A percentile compares a stretch with the other conserved stretches of the same genome.
Conservation (phyloP, 1,284 basidiomycete species). For the Ganoderma lingzhi region DNA sequence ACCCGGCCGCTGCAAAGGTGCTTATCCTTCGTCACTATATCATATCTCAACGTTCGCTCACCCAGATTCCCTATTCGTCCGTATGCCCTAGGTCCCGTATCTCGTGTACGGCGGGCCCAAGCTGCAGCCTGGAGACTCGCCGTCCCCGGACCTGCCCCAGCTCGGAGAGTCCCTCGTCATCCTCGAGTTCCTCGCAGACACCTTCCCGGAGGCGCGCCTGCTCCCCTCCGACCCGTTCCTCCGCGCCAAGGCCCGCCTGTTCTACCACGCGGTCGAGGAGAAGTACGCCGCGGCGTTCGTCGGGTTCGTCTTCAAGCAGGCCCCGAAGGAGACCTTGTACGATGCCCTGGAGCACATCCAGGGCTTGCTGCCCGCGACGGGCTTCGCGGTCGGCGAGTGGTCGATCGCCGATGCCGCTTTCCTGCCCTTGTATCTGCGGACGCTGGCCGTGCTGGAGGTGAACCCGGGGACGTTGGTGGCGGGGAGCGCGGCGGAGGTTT, state of each 20-base stretch:
- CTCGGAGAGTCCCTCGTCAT: slow-evolving; percentile 63
- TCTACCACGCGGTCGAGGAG: slow-evolving; percentile 59
- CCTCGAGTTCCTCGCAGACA: slow-evolving; percentile 67
- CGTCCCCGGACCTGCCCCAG: slow-evolving; percentile 61
- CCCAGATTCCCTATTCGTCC: background rate
- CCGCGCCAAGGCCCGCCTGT: slow-evolving; percentile 65
- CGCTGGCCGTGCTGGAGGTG: slow-evolving; percentile 35
- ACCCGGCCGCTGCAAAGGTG: slow-evolving; percentile 63
- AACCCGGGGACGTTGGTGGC: slow-evolving; percentile 40
- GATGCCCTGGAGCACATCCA: slow-evolving; percentile 42
- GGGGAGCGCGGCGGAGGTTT: slow-evolving; percentile 39
- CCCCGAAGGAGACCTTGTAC: slow-evolving; percentile 51
- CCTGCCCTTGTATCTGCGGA: slow-evolving; percentile 44
- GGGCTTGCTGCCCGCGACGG: slow-evolving; percentile 32
- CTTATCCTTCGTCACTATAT: background rate
- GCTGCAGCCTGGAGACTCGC: slow-evolving; percentile 54
- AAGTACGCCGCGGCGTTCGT: slow-evolving; percentile 39
- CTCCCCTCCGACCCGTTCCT: slow-evolving; percentile 60
- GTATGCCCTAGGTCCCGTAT: slow-evolving; percentile 47
- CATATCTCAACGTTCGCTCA: background rate
- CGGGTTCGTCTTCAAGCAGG: slow-evolving; percentile 42
- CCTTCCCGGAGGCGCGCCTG: slow-evolving; percentile 53
- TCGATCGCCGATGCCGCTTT: slow-evolving; percentile 64
- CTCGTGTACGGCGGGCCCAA: slow-evolving; percentile 65
- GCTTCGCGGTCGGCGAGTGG: slow-evolving; percentile 43